Base-by-base conservation (phyloP, 2,329 filamentous ascomycete species). In the Pestalotiopsis sp. region DNA sequence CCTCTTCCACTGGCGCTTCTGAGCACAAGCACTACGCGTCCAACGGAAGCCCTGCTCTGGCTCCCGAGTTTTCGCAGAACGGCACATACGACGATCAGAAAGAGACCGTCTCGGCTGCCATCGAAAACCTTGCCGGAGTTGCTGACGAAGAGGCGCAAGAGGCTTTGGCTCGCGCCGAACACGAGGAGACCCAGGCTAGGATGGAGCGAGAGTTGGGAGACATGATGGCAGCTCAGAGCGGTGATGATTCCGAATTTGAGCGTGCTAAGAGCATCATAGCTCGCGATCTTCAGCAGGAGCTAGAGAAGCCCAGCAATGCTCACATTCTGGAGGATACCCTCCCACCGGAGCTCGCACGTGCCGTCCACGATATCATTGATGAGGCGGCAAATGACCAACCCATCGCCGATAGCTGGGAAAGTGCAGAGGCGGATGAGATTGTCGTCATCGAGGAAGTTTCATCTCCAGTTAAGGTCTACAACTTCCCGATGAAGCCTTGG, bases 401-500 rank as follows among this genome's bases (percentile, higher is more conserved):
- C 25, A 85, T 94, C 61, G 92, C 90, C n/a, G 94, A 97, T 72
- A 95, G 91, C 81, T 97, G 94, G 94, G 94, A 97, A 83, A 97
- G 91, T 72, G 93, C 92, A 4, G 93, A 95, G 67, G 90, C 91
- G 71, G 91, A 92, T 69, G 86, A 90, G 76, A 86, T 89, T 77
- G 84, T 87, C 23, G 84, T 87, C 61, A 87, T 89, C 41, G 92
- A 94, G 78, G 90, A 92, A 73, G 90, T 90, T 69, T 81, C 88
- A 4, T 83, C 86, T 60, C 86, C 90, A 31, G 90, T 97, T 72
- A 91, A 89, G 78, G 95, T 98, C 61, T 96, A 93, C 84, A 97
- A 97, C 80, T 97, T 99, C 80, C 96, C 96, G 17, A 94, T 99
- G 91, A 93, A 92, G 80, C 96, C 96, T 4, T 99, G 97, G 86